phyloP scores from a whole-genome alignment of 352 stramenopile species.

The Phytopythium vexans region DNA sequence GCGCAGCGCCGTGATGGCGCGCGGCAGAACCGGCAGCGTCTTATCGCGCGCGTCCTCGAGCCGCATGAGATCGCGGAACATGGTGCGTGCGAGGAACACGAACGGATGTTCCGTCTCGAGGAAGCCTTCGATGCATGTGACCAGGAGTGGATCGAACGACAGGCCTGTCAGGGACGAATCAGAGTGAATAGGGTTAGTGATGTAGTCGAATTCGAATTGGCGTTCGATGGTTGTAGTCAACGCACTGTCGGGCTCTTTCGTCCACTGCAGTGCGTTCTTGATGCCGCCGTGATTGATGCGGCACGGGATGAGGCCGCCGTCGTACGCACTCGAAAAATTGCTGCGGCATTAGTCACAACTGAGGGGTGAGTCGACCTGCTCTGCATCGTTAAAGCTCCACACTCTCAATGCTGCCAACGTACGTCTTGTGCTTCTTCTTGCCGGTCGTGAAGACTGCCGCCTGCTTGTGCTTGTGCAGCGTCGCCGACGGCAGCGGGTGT shows the following conservation, averaged over 20 bases:
- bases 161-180: conserved; percentile 20
- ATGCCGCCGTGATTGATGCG: conserved; percentile 81
- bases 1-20: conserved; percentile 60
- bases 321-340: conserved; percentile 68
- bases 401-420: conserved; percentile 6
- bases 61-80: conserved; percentile 71
- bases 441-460: conserved; percentile 58
- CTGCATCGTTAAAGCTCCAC: neutral
- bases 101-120: conserved; percentile 73
- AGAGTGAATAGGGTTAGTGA: neutral
- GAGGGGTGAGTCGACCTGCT: neutral
- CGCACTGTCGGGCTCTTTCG: conserved; percentile 50
- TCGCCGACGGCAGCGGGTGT: conserved; percentile 46
- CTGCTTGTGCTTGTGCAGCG: conserved; percentile 74
- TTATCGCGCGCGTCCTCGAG: conserved; percentile 63
- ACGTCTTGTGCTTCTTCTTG: conserved; percentile 82
- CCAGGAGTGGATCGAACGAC: conserved; percentile 62
- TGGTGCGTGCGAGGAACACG: conserved; percentile 70
- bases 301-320: conserved; percentile 65
- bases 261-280: conserved; percentile 74
- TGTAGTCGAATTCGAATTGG: no score
- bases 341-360: conserved; percentile 18
- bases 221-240: neutral
- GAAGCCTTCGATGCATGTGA: conserved; percentile 72
- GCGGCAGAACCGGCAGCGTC: conserved; percentile 42